Conservation (phyloP, 2,329 filamentous ascomycete species). For the Aspergillus uvarum region DNA sequence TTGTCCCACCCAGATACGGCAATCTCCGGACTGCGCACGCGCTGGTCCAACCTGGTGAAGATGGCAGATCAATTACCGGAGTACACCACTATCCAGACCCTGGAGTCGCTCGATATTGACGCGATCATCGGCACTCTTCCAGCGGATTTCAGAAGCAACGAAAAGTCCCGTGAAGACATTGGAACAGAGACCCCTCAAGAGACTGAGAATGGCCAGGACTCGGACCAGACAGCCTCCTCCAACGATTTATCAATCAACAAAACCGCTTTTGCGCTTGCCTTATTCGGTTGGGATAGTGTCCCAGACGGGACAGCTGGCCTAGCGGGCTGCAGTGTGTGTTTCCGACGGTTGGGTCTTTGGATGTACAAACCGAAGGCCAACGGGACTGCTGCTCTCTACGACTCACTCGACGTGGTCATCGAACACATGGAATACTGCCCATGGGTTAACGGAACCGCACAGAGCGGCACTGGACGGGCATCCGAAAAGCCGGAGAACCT, state of each 20-base stretch:
- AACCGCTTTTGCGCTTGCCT: conserved; percentile 65
- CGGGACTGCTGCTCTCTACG: conserved; percentile 35
- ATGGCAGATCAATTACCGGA: conserved; percentile 41
- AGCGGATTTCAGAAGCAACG: conserved; percentile 21
- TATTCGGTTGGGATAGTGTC: conserved; percentile 71
- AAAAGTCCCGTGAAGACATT: conserved; percentile 14
- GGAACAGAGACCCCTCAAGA: conserved; percentile 14
- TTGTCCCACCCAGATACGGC: conserved; percentile 62
- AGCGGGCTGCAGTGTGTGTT: conserved; percentile 79
- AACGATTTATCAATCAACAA: conserved; percentile 49
- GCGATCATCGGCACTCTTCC: conserved; percentile 32
- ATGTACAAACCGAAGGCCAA: conserved; percentile 80
- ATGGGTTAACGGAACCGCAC: conserved; percentile 67
- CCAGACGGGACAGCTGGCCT: conserved; percentile 55
- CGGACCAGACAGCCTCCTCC: neutral
- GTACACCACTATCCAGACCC: conserved; percentile 30
- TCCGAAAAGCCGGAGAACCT: conserved; percentile 33
- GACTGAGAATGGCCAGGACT: conserved; percentile 9
- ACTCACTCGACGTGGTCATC: conserved; percentile 63
- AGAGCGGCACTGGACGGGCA: conserved; percentile 49
- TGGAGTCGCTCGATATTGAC: conserved; percentile 34
- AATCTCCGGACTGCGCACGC: conserved; percentile 58
- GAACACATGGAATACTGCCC: conserved; percentile 84
- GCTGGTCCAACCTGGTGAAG: conserved; percentile 59
- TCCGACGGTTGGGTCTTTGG: conserved; percentile 87